Evolutionary conservation across 495 filamentous ascomycete species (phyloP).

Genomic region (Ascobolus immersus): DNA sequence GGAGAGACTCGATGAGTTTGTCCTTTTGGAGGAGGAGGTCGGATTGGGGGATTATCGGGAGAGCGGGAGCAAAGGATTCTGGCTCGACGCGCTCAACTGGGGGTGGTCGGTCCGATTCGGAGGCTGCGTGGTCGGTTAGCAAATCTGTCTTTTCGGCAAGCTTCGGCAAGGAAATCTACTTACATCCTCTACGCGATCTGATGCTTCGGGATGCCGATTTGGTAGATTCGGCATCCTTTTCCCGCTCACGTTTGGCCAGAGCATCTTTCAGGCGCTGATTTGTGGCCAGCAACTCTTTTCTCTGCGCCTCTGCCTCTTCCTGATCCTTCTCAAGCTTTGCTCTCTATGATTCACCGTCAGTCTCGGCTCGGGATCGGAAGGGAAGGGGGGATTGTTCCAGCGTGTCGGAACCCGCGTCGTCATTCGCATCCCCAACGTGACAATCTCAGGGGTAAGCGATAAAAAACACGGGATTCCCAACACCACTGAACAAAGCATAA

Average conservation of each 20-base stretch:
- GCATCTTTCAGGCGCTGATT: constrained; percentile 79
- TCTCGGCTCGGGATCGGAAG: too few relatives aligned
- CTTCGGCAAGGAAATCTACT: too few relatives aligned
- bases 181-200: too few relatives aligned
- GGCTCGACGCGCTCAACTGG: constrained; percentile 59
- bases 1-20: constrained; percentile 74
- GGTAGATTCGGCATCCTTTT: too few relatives aligned
- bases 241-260: constrained; percentile 29
- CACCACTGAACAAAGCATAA: constrained; percentile 4
- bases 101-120: constrained; percentile 9
- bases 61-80: constrained; percentile 57
- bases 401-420: too few relatives aligned
- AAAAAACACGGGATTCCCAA: too few relatives aligned
- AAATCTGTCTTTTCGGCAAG: constrained; percentile 45
- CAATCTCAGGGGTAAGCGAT: too few relatives aligned
- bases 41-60: constrained; percentile 33
- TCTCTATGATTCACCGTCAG: constrained; percentile 18
- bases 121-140: constrained; percentile 28
- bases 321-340: constrained; percentile 71
- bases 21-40: constrained; percentile 83
- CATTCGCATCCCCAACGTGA: too few relatives aligned
- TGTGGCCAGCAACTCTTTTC: constrained; percentile 68
- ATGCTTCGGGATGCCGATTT: too few relatives aligned
- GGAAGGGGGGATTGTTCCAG: too few relatives aligned
- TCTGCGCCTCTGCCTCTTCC: constrained; percentile 54